Conservation (phyloP, 106 monocot species). For the Posidonia australis region DNA sequence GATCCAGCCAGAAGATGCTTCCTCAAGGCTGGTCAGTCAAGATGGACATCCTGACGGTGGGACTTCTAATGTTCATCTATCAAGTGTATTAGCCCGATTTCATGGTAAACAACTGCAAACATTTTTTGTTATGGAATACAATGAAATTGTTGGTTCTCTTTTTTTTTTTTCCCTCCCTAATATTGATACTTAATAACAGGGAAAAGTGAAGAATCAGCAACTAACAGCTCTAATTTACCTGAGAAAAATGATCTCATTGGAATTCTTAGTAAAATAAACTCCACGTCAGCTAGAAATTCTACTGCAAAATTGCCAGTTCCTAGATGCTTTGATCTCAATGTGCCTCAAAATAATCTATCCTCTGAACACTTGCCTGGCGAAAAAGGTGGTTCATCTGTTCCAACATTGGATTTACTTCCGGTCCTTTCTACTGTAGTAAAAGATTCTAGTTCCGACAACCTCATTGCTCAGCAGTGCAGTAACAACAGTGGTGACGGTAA, state of each 20-base stretch:
- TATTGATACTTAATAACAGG: conserved; percentile 21
- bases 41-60: too few relatives aligned
- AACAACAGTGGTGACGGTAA: conserved; percentile 44
- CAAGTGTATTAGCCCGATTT: conserved; percentile 44
- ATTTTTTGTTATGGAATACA: background rate
- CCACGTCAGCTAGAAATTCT: conserved; percentile 25
- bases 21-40: conserved; percentile 13
- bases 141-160: background rate
- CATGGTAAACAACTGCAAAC: conserved; percentile 40
- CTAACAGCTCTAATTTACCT: conserved; percentile 16
- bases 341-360: conserved; percentile 36
- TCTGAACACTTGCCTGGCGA: conserved; percentile 6
- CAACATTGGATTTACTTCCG: conserved; percentile 53
- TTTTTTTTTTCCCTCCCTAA: background rate
- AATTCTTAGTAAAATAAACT: conserved; percentile 55
- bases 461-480: conserved; percentile 36
- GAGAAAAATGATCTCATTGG: conserved; percentile 58
- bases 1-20: conserved; percentile 68
- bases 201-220: conserved; percentile 20
- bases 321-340: conserved; percentile 67
- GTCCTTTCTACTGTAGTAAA: conserved; percentile 54
- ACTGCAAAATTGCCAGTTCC: conserved; percentile 18
- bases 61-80: conserved; percentile 46
- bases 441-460: conserved; percentile 24
- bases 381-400: conserved; percentile 15